phyloP scores from a whole-genome alignment of 768 basidiomycete species.

The Phaffia tasmanica region DNA sequence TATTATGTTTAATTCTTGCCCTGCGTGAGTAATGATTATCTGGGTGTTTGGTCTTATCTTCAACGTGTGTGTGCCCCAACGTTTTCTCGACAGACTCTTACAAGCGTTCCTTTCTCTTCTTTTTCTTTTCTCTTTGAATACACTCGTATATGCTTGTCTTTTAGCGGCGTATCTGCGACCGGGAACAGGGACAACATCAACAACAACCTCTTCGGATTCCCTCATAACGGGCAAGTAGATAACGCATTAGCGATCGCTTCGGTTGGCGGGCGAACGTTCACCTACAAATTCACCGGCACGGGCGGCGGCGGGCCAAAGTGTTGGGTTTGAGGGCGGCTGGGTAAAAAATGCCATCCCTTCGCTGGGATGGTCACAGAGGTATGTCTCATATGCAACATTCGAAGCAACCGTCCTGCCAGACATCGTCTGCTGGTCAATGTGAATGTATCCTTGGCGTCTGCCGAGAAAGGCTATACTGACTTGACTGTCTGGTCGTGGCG shows the following conservation, averaged over 20 bases:
- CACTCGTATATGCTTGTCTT: not conserved
- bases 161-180: not conserved
- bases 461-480: not conserved
- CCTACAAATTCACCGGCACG: slow-evolving; percentile 5
- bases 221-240: too few species aligned
- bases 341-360: slow-evolving; percentile 6
- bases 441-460: not conserved
- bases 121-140: not conserved
- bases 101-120: not conserved
- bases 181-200: slow-evolving; percentile 17
- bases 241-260: slow-evolving; percentile 3
- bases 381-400: not conserved
- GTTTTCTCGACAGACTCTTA: not conserved
- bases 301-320: slow-evolving; percentile 14
- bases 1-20: slow-evolving; percentile 19
- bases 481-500: not conserved
- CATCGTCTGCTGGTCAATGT: not conserved
- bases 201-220: not conserved
- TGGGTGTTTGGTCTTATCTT: not conserved
- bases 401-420: too few species aligned
- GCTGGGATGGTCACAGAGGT: not conserved
- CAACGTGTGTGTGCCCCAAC: not conserved
- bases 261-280: not conserved
- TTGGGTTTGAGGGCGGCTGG: slow-evolving; percentile 23
- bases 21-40: slow-evolving; percentile 9